Conservation (phyloP, 2,329 filamentous ascomycete species). For the Sarocladium brachiariae region DNA sequence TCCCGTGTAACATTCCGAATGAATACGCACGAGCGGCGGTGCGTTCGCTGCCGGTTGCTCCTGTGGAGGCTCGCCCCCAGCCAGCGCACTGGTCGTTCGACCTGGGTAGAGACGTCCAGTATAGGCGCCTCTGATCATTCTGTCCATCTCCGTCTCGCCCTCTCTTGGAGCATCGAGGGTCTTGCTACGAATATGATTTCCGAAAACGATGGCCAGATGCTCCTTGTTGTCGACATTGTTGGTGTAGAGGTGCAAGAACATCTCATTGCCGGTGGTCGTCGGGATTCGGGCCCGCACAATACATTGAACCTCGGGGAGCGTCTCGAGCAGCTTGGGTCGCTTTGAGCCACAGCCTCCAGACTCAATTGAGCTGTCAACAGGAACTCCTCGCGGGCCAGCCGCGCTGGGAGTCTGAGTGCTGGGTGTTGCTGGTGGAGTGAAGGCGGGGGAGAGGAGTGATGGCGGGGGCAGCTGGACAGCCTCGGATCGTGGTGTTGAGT, state of each 20-base stretch:
- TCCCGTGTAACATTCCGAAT: constrained; percentile 97
- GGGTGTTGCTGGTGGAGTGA: constrained; percentile 64
- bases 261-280: constrained; percentile 84
- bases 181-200: constrained; percentile 69
- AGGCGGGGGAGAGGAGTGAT: constrained; percentile 80
- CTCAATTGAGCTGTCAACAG: constrained; percentile 52
- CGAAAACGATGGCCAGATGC: constrained; percentile 95
- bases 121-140: constrained; percentile 93
- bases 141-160: constrained; percentile 78
- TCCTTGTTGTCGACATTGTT: constrained; percentile 94
- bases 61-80: constrained; percentile 22
- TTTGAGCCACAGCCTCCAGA: constrained; percentile 55
- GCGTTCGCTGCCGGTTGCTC: constrained; percentile 9
- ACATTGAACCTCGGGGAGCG: constrained; percentile 81
- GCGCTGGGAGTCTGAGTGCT: constrained; percentile 47
- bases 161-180: constrained; percentile 63
- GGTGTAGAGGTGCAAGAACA: constrained; percentile 93
- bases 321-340: constrained; percentile 65
- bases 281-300: constrained; percentile 92
- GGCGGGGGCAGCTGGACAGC: constrained; percentile 37
- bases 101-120: constrained; percentile 82
- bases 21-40: constrained; percentile 78
- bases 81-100: constrained; percentile 65
- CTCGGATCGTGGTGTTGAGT: constrained; percentile 9
- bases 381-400: constrained; percentile 42